Conservation (phyloP, 2,329 filamentous ascomycete species). For the Exophiala sideris region DNA sequence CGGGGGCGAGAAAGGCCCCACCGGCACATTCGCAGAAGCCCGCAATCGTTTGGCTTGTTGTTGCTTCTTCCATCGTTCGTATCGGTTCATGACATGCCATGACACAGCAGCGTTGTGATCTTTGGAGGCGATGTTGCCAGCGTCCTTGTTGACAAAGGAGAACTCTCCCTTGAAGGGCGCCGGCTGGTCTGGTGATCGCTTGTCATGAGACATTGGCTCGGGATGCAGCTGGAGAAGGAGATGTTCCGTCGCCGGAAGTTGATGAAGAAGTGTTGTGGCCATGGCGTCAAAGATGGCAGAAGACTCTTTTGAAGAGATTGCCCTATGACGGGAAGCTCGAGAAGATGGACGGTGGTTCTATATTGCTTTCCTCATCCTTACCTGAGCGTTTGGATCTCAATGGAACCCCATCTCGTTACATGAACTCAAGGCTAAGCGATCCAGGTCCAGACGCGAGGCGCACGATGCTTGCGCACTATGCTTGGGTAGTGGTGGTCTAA, state of each 20-base stretch:
- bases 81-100: conserved; percentile 29
- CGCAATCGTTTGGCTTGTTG: conserved; percentile 25
- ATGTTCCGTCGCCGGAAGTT: conserved; percentile 4
- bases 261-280: conserved; percentile 18
- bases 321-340: conserved; percentile 12
- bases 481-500: conserved; percentile 11
- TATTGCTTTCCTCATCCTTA: conserved; percentile 23
- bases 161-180: conserved; percentile 27
- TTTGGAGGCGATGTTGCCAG: conserved; percentile 28
- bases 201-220: conserved; percentile 22
- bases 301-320: conserved; percentile 11
- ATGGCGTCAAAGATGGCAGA: not conserved
- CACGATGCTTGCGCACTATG: not conserved
- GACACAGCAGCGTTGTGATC: conserved; percentile 28
- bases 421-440: not conserved
- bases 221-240: not conserved
- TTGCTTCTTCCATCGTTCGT: conserved; percentile 28
- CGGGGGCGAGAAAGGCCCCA: conserved; percentile 17
- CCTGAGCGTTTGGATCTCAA: conserved; percentile 18
- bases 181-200: conserved; percentile 16
- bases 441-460: conserved; percentile 5
- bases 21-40: conserved; percentile 23
- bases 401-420: conserved; percentile 13
- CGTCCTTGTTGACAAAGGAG: conserved; percentile 30
- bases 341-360: conserved; percentile 20